Evolutionary conservation across 441 rosid genomes (phyloP).

Genomic region (Rhodomyrtus psidioides): DNA sequence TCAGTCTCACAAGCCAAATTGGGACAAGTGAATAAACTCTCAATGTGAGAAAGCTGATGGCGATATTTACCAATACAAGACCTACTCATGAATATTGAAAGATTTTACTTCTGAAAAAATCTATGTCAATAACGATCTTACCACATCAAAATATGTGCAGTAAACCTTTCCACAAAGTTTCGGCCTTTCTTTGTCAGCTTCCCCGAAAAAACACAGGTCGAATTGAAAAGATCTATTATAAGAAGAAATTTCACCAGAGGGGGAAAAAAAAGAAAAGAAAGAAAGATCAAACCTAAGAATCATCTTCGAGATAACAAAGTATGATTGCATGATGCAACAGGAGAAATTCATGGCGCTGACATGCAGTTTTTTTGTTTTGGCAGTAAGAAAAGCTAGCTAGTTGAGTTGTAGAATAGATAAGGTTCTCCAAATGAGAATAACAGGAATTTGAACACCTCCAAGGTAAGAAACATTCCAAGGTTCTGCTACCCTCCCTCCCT

Average conservation of each 20-base stretch:
- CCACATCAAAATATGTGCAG: slow-evolving; percentile 51
- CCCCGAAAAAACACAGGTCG: slow-evolving; percentile 53
- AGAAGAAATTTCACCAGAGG: slow-evolving; percentile 36
- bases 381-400: neutral
- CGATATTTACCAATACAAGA: neutral
- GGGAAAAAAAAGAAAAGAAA: neutral
- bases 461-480: neutral
- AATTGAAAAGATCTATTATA: slow-evolving; percentile 55
- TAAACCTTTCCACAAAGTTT: slow-evolving; percentile 57
- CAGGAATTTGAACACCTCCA: neutral
- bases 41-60: neutral
- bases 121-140: slow-evolving; percentile 36
- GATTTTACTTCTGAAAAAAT: slow-evolving; percentile 18
- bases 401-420: neutral
- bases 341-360: neutral
- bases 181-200: slow-evolving; percentile 57
- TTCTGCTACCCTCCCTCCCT: neutral
- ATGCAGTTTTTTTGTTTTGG: neutral
- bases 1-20: neutral
- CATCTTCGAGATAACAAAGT: slow-evolving; percentile 18
- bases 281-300: neutral
- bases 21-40: neutral
- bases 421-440: neutral
- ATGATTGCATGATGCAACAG: slow-evolving; percentile 17
- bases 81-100: neutral